Percentiles rank a stretch among this genome's conserved stretches.
Conservation (phyloP, 148 eudicot species). For the Suaeda aralocaspica region DNA sequence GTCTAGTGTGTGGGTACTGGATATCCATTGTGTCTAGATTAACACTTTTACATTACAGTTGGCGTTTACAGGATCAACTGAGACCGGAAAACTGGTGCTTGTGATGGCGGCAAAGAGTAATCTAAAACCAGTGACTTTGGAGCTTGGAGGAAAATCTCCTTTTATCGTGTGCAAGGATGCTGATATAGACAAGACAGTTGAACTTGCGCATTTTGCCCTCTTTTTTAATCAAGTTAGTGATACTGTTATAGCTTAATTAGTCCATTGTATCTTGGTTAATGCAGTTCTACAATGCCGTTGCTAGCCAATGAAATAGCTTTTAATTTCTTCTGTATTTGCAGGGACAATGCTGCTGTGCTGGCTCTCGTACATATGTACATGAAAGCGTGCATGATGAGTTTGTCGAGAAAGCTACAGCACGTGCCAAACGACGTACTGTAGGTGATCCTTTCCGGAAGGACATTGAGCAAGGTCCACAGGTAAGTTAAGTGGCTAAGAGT, state of each 20-base stretch:
- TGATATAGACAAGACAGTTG: constrained; percentile 70
- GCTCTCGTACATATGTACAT: constrained; percentile 63
- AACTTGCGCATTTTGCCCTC: constrained; percentile 63
- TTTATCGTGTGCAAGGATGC: constrained; percentile 82
- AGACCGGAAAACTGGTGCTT: constrained; percentile 49
- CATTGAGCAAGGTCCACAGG: constrained; percentile 77
- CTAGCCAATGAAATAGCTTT: too few species aligned
- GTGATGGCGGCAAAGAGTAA: constrained; percentile 58
- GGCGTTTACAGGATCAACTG: constrained; percentile 79
- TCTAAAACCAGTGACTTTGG: constrained; percentile 69
- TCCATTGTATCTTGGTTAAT: too few species aligned
- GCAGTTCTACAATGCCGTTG: too few species aligned
- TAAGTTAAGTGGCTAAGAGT: too few species aligned
- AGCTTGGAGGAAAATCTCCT: constrained; percentile 82
- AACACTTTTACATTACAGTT: too few species aligned
- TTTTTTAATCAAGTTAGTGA: constrained; percentile 61
- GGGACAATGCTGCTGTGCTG: constrained; percentile 72
- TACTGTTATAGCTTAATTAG: not conserved
- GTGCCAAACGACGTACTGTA: constrained; percentile 43
- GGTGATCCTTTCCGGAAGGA: constrained; percentile 64
- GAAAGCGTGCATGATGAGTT: constrained; percentile 60
- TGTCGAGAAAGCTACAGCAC: constrained; percentile 52
- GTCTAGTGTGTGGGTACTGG: too few species aligned
- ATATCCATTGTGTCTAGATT: too few species aligned
- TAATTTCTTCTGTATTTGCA: too few species aligned